Evolutionary conservation across 768 basidiomycete genomes (phyloP).

Genomic region (Suillus clintonianus): DNA sequence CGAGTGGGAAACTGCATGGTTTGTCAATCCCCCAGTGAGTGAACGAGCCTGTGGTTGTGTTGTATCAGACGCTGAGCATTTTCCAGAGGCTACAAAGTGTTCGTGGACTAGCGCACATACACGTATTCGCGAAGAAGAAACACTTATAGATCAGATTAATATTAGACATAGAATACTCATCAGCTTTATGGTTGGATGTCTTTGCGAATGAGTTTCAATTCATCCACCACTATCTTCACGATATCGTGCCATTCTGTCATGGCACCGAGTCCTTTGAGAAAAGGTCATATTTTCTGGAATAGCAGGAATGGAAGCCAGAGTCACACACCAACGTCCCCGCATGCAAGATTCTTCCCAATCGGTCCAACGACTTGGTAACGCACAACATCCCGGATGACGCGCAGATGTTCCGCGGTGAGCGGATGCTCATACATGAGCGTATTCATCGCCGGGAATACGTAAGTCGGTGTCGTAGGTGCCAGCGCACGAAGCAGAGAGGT

Average conservation of each 20-base stretch:
- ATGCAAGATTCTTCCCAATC: conserved; percentile 84
- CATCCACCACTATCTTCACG: conserved; percentile 66
- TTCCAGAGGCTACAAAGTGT: conserved; percentile 79
- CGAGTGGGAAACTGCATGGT: conserved; percentile 92
- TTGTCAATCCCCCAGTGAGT: conserved; percentile 84
- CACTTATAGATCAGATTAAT: neutral
- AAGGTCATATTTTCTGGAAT: neutral
- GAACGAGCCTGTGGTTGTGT: neutral
- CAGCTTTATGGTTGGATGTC: neutral
- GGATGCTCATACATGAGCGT: conserved; percentile 98
- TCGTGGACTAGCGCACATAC: conserved; percentile 79
- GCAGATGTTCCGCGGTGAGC: conserved; percentile 82
- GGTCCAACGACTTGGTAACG: conserved; percentile 85
- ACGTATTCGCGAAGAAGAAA: conserved; percentile 77
- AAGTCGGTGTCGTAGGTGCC: conserved; percentile 82
- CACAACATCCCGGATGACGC: conserved; percentile 71
- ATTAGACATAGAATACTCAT: neutral
- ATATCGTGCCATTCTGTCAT: conserved; percentile 98
- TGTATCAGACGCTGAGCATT: neutral
- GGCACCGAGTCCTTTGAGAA: neutral
- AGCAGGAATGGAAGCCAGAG: neutral
- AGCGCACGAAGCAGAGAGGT: conserved; percentile 85
- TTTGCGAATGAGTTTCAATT: conserved; percentile 34
- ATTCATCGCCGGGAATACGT: conserved; percentile 98
- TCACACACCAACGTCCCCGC: conserved; percentile 83